Base-by-base conservation (phyloP, 1,284 basidiomycete genomes). In the Jaminaea rosea region DNA sequence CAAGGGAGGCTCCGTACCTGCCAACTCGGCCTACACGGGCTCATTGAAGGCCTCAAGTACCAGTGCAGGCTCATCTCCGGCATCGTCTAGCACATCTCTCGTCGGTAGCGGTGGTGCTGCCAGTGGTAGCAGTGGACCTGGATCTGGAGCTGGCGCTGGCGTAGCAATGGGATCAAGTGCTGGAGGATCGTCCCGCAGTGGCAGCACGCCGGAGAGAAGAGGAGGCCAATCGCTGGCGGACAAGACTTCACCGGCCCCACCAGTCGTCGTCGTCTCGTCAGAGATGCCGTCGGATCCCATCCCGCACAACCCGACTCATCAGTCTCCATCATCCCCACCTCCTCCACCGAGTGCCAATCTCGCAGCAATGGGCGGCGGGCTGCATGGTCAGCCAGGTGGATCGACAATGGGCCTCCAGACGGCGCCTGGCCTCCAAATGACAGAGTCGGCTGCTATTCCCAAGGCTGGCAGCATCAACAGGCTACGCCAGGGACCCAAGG, bases 281-380 rank as follows among this genome's bases (percentile, higher is more conserved):
- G 65, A 67, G 51, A 67, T 69, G 65, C 66, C 65, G 26, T 53
- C 53, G 34, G 65, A 67, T 44, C 63, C 67, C 24, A 65, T 69
- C 37, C 62, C 65, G 15, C 64, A 67, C 44, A 36, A 56, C 42
- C 57, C 44, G 55, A 63, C 46, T 56, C 39, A 42, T 7, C 19
- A 24, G 3, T 53, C 44, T 58, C 62, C 65, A 4, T 56, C 52
- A 24, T 62, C 65, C 0, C 61, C 65, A 19, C 65, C 65, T 28
- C 65, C 61, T 5, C 60, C 65, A n/a, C 63, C 58, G 46, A 42
- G 39, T 23, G 39, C 39, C 39, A 42, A 42, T 23, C 19, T 42
- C 11, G 39, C 39, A 13, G 39, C 39, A 21, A 24, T 23, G 19
- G 39, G 39, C 24, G 39, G 39, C 23, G n/a, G n/a, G n/a, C 39